A percentile compares a stretch with the other conserved stretches of the same genome.
These are phyloP conservation scores for Saccharomycopsis babjevae DNA, from an alignment of 805 yeast genomes.

Conservation along the genomic window DNA sequence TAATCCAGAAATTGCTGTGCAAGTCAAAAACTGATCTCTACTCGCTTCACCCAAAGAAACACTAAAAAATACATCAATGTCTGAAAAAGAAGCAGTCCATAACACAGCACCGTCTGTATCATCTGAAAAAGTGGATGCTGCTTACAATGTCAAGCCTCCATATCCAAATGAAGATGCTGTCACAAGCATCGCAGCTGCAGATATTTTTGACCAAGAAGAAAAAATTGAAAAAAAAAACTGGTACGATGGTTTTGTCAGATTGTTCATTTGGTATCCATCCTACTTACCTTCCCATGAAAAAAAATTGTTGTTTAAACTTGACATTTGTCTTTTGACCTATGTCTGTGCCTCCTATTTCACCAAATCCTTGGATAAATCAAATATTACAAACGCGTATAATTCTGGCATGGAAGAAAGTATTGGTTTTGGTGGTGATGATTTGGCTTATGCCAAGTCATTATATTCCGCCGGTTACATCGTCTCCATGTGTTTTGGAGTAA, in stretches of 20 bases:
- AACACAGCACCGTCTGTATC: neutral
- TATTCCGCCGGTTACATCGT: slow-evolving; percentile 24
- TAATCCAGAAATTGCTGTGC: no score
- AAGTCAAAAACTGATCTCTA: no score
- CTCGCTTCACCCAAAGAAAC: no score
- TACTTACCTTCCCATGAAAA: slow-evolving; percentile 18
- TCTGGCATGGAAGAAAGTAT: slow-evolving; percentile 31
- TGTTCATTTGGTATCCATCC: slow-evolving; percentile 3
- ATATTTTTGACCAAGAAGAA: neutral
- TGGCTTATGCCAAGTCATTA: slow-evolving; percentile 10
- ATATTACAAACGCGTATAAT: slow-evolving; percentile 34
- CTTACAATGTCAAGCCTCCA: neutral
- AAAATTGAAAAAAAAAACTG: neutral
- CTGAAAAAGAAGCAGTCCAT: no score
- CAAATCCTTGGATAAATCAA: slow-evolving; percentile 29
- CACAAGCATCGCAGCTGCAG: neutral
- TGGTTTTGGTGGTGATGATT: slow-evolving; percentile 21
- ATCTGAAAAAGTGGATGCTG: neutral
- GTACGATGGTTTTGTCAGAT: neutral
- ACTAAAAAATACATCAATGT: no score
- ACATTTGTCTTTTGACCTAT: slow-evolving; percentile 2
- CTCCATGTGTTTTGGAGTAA: slow-evolving; percentile 26
- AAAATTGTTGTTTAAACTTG: slow-evolving; percentile 4
- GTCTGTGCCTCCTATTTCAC: slow-evolving; percentile 17
- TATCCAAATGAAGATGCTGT: neutral